These are phyloP conservation scores for Jaltomata sinuosa DNA, from an alignment of 257 asterid genomes.

Conservation along the genomic window DNA sequence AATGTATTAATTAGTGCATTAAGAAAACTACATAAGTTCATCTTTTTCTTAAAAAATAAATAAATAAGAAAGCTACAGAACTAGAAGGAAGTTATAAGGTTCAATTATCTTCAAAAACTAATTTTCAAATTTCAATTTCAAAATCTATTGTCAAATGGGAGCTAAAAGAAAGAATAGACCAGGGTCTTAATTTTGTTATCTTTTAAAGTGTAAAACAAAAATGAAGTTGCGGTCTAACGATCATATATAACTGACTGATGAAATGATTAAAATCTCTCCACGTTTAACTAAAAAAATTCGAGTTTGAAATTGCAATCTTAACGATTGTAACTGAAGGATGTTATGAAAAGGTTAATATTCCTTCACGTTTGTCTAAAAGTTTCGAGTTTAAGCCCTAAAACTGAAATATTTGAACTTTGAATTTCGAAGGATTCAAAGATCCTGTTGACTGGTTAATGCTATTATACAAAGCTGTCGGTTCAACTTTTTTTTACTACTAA, in stretches of 20 bases:
- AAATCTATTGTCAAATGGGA: too few species aligned
- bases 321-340: background rate
- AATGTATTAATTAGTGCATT: background rate
- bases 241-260: too few species aligned
- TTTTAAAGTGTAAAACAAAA: background rate
- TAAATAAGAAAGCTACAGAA: background rate
- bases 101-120: too few species aligned
- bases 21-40: background rate
- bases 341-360: background rate
- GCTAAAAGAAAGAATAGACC: too few species aligned
- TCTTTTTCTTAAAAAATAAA: background rate
- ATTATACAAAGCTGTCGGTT: background rate
- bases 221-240: background rate
- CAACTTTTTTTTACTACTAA: background rate
- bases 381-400: background rate
- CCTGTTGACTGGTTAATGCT: background rate
- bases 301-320: too few species aligned
- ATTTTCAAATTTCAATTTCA: too few species aligned
- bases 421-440: background rate
- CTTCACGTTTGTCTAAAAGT: background rate
- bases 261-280: background rate
- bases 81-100: too few species aligned
- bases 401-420: background rate
- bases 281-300: background rate
- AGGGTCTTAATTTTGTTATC: too few species aligned